Percentiles rank a stretch among this genome's conserved stretches.
Conservation (phyloP, 73 alveolate species). For the Paramecium sonneborni region DNA sequence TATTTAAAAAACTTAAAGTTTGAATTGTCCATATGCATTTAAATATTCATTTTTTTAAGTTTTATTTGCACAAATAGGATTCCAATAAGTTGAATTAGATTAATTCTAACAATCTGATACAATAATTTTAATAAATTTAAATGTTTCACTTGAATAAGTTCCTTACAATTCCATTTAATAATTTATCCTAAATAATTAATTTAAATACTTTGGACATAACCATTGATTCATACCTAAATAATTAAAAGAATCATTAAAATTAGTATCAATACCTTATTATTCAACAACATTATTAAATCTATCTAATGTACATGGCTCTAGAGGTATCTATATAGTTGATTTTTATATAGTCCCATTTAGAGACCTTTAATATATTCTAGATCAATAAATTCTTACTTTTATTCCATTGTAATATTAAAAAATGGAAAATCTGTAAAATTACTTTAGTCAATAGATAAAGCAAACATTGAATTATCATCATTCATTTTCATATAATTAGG, state of each 20-base stretch:
- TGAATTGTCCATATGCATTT: neutral
- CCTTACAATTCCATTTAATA: neutral
- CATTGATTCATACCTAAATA: neutral
- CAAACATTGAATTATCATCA: conserved; percentile 1
- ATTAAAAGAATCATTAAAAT: neutral
- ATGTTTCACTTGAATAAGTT: neutral
- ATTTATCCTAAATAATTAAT: neutral
- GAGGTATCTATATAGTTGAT: neutral
- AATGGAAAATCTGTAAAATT: neutral
- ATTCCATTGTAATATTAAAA: neutral
- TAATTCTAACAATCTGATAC: neutral
- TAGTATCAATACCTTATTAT: neutral
- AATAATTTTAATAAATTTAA: neutral
- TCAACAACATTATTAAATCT: neutral
- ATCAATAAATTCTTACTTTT: neutral
- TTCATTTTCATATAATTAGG: neutral
- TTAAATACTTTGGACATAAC: neutral
- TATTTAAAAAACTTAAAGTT: neutral
- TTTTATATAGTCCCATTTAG: neutral
- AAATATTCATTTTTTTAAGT: neutral
- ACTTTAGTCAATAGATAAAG: neutral
- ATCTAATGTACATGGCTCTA: neutral
- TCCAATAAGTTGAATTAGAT: neutral
- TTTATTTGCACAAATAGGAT: neutral
- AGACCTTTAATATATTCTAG: neutral